phyloP scores from a whole-genome alignment of 805 yeast species.

The Kockiozyma suomiensis region DNA sequence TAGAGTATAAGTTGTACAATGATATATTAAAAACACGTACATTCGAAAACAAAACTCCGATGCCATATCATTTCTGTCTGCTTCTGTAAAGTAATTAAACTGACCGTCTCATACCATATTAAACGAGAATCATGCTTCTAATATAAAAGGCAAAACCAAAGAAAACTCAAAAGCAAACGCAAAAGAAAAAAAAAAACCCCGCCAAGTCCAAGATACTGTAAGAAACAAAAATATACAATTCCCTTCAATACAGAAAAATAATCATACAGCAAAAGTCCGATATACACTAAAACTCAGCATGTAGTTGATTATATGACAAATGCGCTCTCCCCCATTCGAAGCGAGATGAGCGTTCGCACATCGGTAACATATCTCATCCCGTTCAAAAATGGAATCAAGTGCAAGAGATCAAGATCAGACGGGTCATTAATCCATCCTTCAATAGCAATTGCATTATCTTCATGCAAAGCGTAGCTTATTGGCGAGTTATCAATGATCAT shows the following conservation, averaged over 20 bases:
- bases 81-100: background rate
- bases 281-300: background rate
- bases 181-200: too few relatives aligned
- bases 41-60: slow-evolving; percentile 3
- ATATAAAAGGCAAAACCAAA: background rate
- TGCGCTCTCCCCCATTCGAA: slow-evolving; percentile 42
- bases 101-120: background rate
- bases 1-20: background rate
- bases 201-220: background rate
- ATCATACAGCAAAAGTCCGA: background rate
- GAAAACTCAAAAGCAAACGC: background rate
- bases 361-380: slow-evolving; percentile 80
- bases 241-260: background rate
- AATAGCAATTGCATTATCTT: slow-evolving; percentile 84
- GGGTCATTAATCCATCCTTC: slow-evolving; percentile 99
- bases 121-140: background rate
- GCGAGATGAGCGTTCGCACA: slow-evolving; percentile 73
- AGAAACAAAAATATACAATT: slow-evolving; percentile 4
- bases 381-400: slow-evolving; percentile 75
- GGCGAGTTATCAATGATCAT: slow-evolving; percentile 93
- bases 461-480: slow-evolving; percentile 78
- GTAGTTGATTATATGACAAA: slow-evolving; percentile 6
- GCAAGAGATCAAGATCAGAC: slow-evolving; percentile 79
- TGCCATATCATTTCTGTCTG: background rate
- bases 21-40: slow-evolving; percentile 1